Conservation (phyloP, 345 rosid genomes). For the Eucalyptus regnans region DNA sequence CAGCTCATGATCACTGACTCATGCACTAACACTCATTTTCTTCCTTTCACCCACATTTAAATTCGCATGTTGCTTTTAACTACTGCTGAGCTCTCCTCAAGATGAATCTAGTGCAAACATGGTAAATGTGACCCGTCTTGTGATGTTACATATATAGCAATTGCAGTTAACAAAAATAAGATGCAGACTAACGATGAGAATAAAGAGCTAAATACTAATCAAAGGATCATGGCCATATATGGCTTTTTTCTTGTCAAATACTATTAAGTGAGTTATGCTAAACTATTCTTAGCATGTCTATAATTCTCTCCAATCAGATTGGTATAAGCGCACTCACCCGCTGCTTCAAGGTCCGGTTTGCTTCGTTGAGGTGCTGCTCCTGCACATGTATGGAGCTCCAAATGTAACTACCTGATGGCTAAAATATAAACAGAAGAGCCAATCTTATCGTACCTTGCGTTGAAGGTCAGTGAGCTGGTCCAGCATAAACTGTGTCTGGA, state of each 20-base stretch:
- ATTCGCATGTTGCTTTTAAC: not conserved
- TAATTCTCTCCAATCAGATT: not conserved
- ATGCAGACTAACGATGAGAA: not conserved
- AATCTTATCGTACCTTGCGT: slow-evolving; percentile 38
- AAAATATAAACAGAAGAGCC: not conserved
- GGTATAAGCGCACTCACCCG: slow-evolving; percentile 30
- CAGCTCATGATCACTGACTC: not conserved
- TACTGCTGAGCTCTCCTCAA: not conserved
- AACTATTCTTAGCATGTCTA: not conserved
- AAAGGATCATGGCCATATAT: not conserved
- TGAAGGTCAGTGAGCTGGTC: slow-evolving; percentile 94
- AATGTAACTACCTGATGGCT: not conserved
- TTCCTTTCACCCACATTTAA: not conserved
- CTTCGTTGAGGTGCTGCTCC: slow-evolving; percentile 71
- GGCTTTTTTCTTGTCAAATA: not conserved
- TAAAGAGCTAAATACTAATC: not conserved
- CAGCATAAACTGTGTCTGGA: slow-evolving; percentile 84
- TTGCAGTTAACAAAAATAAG: not conserved
- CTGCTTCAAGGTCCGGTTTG: slow-evolving; percentile 68
- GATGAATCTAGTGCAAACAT: not conserved
- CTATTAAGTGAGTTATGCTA: not conserved
- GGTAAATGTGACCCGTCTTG: not conserved
- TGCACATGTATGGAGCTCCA: slow-evolving; percentile 4
- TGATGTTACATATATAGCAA: not conserved
- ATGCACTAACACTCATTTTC: not conserved